These are phyloP conservation scores for Obelidium mucronatum DNA, from an alignment of 192 early-diverging fungal species.

Conservation along the genomic window DNA sequence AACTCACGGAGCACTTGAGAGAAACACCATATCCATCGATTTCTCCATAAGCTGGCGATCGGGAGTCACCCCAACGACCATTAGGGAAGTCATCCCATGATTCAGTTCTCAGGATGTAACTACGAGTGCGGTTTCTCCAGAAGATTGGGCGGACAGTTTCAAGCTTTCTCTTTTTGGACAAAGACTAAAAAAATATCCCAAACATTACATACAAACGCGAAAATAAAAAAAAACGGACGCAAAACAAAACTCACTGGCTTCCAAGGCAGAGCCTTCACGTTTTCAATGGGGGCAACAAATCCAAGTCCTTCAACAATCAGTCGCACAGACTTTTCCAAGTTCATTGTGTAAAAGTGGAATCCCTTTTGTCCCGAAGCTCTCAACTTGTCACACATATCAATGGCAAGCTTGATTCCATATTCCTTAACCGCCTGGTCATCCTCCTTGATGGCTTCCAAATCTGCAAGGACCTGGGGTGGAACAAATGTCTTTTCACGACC, in stretches of 20 bases:
- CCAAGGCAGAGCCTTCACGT: slow-evolving; percentile 78
- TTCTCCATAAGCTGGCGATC: slow-evolving; percentile 73
- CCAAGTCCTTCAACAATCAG: slow-evolving; percentile 87
- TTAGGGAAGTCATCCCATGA: slow-evolving; percentile 99
- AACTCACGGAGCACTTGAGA: slow-evolving; percentile 61
- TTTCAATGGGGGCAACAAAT: slow-evolving; percentile 78
- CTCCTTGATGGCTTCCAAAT: slow-evolving; percentile 96
- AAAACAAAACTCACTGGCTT: slow-evolving; percentile 65
- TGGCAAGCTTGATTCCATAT: slow-evolving; percentile 85
- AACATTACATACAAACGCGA: not conserved
- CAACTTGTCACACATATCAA: slow-evolving; percentile 81
- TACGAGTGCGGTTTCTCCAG: slow-evolving; percentile 94
- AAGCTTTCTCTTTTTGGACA: slow-evolving; percentile 83
- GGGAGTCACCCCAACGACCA: slow-evolving; percentile 97
- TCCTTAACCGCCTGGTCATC: slow-evolving; percentile 97
- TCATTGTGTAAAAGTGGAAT: slow-evolving; percentile 90
- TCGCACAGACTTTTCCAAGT: slow-evolving; percentile 88
- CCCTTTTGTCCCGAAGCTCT: slow-evolving; percentile 72
- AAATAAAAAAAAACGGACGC: not conserved
- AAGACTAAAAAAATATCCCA: slow-evolving; percentile 56
- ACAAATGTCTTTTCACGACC: slow-evolving; percentile 85
- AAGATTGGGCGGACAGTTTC: slow-evolving; percentile 99
- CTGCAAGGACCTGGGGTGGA: slow-evolving; percentile 82
- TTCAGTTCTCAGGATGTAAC: slow-evolving; percentile 91
- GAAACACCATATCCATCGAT: slow-evolving; percentile 82